Conservation (phyloP, 169 alveolate species). For the Cryptosporidium andersoni region DNA sequence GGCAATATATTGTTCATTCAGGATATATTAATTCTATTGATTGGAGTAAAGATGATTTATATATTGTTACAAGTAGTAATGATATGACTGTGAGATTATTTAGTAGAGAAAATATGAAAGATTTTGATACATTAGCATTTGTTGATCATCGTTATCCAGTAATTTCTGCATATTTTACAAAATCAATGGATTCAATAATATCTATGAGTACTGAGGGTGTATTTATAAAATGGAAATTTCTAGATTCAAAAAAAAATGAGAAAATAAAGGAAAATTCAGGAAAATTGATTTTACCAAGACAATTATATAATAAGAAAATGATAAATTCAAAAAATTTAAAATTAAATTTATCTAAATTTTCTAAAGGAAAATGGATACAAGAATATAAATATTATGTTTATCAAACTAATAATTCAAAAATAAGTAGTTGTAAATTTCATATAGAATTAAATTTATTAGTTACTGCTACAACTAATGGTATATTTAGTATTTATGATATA, state of each 20-base stretch:
- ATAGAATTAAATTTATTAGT: slow-evolving; percentile 27
- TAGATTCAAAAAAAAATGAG: slow-evolving; percentile 10
- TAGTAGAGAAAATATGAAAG: slow-evolving; percentile 76
- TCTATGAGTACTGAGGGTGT: slow-evolving; percentile 84
- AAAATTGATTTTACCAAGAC: slow-evolving; percentile 27
- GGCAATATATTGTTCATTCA: slow-evolving; percentile 81
- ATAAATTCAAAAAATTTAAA: neutral
- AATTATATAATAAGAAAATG: slow-evolving; percentile 1
- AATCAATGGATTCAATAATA: slow-evolving; percentile 79
- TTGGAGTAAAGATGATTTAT: slow-evolving; percentile 80
- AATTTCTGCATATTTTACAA: slow-evolving; percentile 81
- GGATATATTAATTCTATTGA: slow-evolving; percentile 78
- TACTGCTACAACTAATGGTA: slow-evolving; percentile 49
- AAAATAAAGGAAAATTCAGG: slow-evolving; percentile 15
- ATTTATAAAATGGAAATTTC: slow-evolving; percentile 79
- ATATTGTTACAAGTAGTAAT: slow-evolving; percentile 78
- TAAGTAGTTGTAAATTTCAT: slow-evolving; percentile 53
- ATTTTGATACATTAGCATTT: slow-evolving; percentile 81
- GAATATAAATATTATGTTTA: slow-evolving; percentile 46
- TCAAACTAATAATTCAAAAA: slow-evolving; percentile 37
- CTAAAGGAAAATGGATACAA: slow-evolving; percentile 47
- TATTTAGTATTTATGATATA: slow-evolving; percentile 50
- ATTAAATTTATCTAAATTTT: neutral
- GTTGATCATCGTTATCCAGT: slow-evolving; percentile 80
- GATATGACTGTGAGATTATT: slow-evolving; percentile 86